These are phyloP conservation scores for Protostelium mycophagum DNA, from an alignment of 78 protist genomes.

Conservation along the genomic window DNA sequence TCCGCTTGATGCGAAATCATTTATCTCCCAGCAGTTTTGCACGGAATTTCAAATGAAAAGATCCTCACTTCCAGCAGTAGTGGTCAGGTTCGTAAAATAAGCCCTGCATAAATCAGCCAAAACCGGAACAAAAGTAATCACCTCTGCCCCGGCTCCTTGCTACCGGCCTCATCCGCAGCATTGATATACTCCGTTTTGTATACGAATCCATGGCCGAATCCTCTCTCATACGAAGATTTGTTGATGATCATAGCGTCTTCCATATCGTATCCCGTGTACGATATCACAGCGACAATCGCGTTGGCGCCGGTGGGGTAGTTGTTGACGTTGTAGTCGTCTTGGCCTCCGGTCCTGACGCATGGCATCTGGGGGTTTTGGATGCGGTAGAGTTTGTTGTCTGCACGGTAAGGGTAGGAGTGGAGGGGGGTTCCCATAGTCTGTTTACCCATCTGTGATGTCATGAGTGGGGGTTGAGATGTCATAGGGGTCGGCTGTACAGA, in stretches of 20 bases:
- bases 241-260: slow-evolving; percentile 89
- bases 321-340: slow-evolving; percentile 69
- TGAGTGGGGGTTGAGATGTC: neutral
- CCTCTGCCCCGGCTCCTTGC: neutral
- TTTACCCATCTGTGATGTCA: slow-evolving; percentile 75
- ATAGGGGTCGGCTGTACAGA: too few relatives aligned
- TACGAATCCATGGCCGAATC: slow-evolving; percentile 87
- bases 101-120: neutral
- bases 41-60: too few relatives aligned
- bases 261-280: slow-evolving; percentile 97
- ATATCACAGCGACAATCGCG: slow-evolving; percentile 94
- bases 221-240: slow-evolving; percentile 93
- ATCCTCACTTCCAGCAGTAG: too few relatives aligned
- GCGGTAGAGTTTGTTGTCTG: slow-evolving; percentile 94
- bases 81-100: slow-evolving; percentile 6
- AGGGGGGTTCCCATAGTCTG: slow-evolving; percentile 97
- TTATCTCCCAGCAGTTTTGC: too few relatives aligned
- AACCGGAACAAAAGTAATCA: too few relatives aligned
- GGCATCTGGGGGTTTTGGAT: slow-evolving; percentile 80
- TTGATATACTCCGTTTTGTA: slow-evolving; percentile 58
- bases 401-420: slow-evolving; percentile 72
- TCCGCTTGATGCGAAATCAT: too few relatives aligned
- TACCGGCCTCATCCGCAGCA: neutral
- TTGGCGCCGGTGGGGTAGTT: slow-evolving; percentile 89
- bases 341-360: slow-evolving; percentile 24